Conservation (phyloP, 345 rosid species). For the Citrus medica region DNA sequence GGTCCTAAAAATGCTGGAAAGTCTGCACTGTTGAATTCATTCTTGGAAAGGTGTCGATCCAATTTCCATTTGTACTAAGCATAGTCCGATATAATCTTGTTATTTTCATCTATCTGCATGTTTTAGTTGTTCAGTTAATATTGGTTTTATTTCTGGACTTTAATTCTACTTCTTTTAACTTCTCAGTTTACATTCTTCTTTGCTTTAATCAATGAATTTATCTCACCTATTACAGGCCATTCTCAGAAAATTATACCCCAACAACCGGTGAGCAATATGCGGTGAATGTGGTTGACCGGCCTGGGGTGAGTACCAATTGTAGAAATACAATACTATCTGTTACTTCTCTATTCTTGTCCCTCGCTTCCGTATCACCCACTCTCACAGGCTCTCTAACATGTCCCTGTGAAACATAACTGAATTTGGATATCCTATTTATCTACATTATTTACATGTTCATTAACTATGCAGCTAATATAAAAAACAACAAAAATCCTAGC, state of each 20-base stretch:
- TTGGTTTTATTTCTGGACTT: conserved; percentile 4
- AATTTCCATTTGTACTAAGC: not conserved
- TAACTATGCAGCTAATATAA: not conserved
- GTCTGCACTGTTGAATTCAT: conserved; percentile 60
- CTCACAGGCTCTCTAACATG: not conserved
- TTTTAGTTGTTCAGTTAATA: not conserved
- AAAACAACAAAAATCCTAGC: too few relatives aligned
- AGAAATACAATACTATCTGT: not conserved
- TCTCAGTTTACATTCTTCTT: not conserved
- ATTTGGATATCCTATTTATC: not conserved
- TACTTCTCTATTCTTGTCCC: not conserved
- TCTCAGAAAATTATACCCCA: conserved; percentile 40
- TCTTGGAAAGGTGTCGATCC: conserved; percentile 57
- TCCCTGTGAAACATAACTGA: not conserved
- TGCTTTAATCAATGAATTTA: not conserved
- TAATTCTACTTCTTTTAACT: not conserved
- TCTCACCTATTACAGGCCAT: conserved; percentile 45
- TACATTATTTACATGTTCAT: not conserved
- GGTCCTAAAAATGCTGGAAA: conserved; percentile 81
- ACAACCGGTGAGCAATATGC: conserved; percentile 50
- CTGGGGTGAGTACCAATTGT: conserved; percentile 50
- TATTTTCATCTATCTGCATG: conserved; percentile 8
- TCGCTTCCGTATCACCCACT: not conserved
- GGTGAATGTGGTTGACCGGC: conserved; percentile 58
- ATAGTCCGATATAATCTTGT: conserved; percentile 1